Conservation (phyloP, 805 yeast species). For the Ogataea corticis region DNA sequence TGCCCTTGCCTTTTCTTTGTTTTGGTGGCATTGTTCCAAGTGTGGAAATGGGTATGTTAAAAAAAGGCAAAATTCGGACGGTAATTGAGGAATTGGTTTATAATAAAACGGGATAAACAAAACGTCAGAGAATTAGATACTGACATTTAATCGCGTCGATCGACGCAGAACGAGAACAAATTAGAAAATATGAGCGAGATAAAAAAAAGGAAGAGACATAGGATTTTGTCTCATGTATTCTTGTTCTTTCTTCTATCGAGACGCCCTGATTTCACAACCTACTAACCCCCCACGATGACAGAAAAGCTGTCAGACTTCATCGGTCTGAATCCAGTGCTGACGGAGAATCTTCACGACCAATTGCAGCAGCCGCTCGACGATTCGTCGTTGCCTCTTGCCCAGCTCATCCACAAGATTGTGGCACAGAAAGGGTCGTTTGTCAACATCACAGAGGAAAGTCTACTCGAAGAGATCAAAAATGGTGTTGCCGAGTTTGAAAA, state of each 20-base stretch:
- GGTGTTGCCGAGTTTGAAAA: constrained; percentile 3
- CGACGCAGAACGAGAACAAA: not conserved
- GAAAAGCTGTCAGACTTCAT: constrained; percentile 5
- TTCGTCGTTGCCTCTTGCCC: constrained; percentile 38
- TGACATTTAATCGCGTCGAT: not conserved
- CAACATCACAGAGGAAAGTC: constrained; percentile 55
- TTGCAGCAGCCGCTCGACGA: constrained; percentile 12
- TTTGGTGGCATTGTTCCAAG: constrained; percentile 9
- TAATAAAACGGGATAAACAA: too few species aligned
- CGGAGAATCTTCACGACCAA: constrained; percentile 8
- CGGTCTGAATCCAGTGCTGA: constrained; percentile 17
- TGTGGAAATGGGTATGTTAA: too few species aligned
- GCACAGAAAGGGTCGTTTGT: constrained; percentile 61
- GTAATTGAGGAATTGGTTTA: not conserved
- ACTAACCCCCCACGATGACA: not conserved
- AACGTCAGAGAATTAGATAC: too few species aligned
- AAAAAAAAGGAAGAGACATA: not conserved
- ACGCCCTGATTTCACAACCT: not conserved
- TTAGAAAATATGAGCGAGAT: not conserved
- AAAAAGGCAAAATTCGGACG: too few species aligned
- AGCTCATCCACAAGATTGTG: constrained; percentile 59
- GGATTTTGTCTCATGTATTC: not conserved
- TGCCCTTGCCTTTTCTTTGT: constrained; percentile 5
- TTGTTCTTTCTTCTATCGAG: not conserved
- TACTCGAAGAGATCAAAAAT: constrained; percentile 46